phyloP scores from a whole-genome alignment of 228 moss, liverwort and hornwort species.

The Sphagnum magellanicum region DNA sequence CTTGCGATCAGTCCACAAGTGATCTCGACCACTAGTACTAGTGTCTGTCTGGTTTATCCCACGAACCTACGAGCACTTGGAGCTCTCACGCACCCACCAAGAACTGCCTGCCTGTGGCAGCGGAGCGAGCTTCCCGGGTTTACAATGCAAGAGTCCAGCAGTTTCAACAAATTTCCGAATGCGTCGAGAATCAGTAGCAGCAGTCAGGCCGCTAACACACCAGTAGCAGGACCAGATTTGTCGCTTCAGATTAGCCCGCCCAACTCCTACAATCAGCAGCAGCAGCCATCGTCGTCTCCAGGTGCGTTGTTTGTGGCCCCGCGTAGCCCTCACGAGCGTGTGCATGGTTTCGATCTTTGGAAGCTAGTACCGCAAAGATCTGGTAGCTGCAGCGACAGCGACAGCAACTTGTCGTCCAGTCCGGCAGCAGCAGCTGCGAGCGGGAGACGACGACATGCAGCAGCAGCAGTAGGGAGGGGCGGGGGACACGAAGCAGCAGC shows the following conservation, averaged over 20 bases:
- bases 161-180: slow-evolving; percentile 23
- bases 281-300: background rate
- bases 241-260: slow-evolving; percentile 90
- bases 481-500: too few species aligned
- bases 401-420: slow-evolving; percentile 46
- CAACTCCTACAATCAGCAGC: slow-evolving; percentile 14
- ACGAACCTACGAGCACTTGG: too few species aligned
- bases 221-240: slow-evolving; percentile 54
- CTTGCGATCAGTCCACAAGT: too few species aligned
- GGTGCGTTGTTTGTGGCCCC: slow-evolving; percentile 7
- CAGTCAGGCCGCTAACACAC: too few species aligned
- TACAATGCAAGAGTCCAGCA: slow-evolving; percentile 50
- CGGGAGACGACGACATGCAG: too few species aligned
- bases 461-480: too few species aligned
- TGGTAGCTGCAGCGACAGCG: slow-evolving; percentile 57
- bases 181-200: too few species aligned
- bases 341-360: slow-evolving; percentile 90
- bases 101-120: background rate
- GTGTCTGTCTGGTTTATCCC: too few species aligned
- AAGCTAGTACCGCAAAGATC: slow-evolving; percentile 39
- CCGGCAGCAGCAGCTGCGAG: slow-evolving; percentile 8
- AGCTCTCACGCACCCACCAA: too few species aligned
- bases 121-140: slow-evolving; percentile 1
- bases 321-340: slow-evolving; percentile 58
- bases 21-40: too few species aligned